Base-by-base conservation (phyloP, 2,329 filamentous ascomycete species). In the Geosmithia putterillii region DNA sequence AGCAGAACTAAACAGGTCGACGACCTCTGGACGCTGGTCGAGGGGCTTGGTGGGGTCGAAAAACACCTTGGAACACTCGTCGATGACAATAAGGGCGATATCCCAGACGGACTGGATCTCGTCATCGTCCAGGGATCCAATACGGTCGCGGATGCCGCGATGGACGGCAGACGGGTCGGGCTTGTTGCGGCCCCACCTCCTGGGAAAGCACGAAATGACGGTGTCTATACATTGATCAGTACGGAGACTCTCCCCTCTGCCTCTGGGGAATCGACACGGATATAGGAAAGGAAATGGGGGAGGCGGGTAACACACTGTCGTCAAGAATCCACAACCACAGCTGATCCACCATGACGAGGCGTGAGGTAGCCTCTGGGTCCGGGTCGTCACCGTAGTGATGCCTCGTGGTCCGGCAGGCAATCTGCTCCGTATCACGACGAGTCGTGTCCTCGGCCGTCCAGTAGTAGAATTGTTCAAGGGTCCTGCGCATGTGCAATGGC, bases 401-500 rank as follows among this genome's bases (percentile, higher is more conserved):
- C 12, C 50, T 59, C 0, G 54, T 57, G 8, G 43, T 50, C 5
- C 51, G 47, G 38, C 51, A 56, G 1, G 55, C 50, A 3, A 57
- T 52, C 44, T 57, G 54, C 14, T 55, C 50, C 12, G 50, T 47
- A 42, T 64, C 61, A 7, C 59, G 47, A 3, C 50, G 50, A 7
- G 51, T 49, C 2, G 61, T 64, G 41, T 62, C 57, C 8, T 56
- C 50, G 4, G 57, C 52, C 12, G 59, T 62, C 51, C 58, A 59
- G 44, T 58, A 62, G 48, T 59, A 62, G 23, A 54, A 61, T 45
- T 64, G 61, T 43, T 64, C 61, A 7, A 64, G 48, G 1, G 61
- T 64, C 2, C 61, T 49, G 15, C 61, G 48, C 7, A 58, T 50
- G 44, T 64, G 60, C 1, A 51, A 53, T 44, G 47, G 57, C 1